Evolutionary conservation across 352 stramenopile genomes (phyloP).

Genomic region (Globisporangium viniferum): DNA sequence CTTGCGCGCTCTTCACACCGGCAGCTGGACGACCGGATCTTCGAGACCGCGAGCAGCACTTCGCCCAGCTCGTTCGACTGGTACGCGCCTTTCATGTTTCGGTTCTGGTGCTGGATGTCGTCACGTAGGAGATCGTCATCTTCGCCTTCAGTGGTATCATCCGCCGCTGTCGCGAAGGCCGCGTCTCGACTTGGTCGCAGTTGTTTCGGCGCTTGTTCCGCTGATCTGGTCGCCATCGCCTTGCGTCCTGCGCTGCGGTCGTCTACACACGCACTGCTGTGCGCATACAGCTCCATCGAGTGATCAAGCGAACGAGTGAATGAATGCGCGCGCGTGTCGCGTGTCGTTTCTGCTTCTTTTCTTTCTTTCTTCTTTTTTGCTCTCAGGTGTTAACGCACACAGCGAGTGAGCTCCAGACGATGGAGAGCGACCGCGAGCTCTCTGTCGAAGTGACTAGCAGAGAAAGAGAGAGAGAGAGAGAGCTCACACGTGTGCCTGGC

Average conservation of each 20-base stretch:
- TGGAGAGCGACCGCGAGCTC: background rate
- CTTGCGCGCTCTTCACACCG: background rate
- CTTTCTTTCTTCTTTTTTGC: background rate
- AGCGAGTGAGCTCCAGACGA: background rate
- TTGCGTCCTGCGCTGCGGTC: background rate
- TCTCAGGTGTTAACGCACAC: background rate
- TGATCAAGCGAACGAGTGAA: background rate
- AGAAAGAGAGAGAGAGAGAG: background rate
- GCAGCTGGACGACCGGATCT: conserved; percentile 19
- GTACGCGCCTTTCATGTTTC: conserved; percentile 17
- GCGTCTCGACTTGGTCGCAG: background rate
- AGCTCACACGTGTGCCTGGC: background rate
- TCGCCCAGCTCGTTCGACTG: conserved; percentile 42
- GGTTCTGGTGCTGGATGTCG: conserved; percentile 9
- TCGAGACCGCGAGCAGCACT: conserved; percentile 39
- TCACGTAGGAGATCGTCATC: conserved; percentile 1
- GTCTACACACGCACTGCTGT: conserved; percentile 12
- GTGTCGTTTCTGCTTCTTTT: background rate
- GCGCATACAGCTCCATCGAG: conserved; percentile 11
- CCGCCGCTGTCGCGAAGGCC: background rate
- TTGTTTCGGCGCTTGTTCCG: background rate
- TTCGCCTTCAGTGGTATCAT: background rate
- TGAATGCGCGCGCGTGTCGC: background rate
- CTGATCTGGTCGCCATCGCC: conserved; percentile 7
- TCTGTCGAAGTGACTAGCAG: background rate